phyloP scores from a whole-genome alignment of 129 eudicot genomes.

The Pulicaria dysenterica region DNA sequence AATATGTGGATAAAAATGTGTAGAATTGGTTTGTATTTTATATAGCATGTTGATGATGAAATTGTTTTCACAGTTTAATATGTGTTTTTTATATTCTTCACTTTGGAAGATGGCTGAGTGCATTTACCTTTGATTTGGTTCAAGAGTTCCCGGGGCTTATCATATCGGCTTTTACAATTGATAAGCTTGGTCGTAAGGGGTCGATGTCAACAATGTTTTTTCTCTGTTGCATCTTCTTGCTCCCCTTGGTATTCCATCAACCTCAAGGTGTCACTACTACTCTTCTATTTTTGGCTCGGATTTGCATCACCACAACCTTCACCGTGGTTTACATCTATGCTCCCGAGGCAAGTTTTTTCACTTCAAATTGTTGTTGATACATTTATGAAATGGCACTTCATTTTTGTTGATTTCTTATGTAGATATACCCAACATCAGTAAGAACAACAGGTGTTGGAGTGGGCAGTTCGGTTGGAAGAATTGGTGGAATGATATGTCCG shows the following conservation, averaged over 20 bases:
- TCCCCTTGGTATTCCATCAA: slow-evolving; percentile 59
- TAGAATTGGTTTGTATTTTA: background rate
- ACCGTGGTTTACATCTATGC: slow-evolving; percentile 71
- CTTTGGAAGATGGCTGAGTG: slow-evolving; percentile 36
- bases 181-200: slow-evolving; percentile 65
- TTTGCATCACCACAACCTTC: slow-evolving; percentile 68
- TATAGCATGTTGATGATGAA: slow-evolving; percentile 24
- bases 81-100: slow-evolving; percentile 23
- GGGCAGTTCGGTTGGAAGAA: slow-evolving; percentile 63
- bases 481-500: slow-evolving; percentile 81
- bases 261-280: slow-evolving; percentile 54
- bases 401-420: slow-evolving; percentile 15
- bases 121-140: slow-evolving; percentile 42
- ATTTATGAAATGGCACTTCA: too few relatives aligned
- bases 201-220: slow-evolving; percentile 73
- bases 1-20: background rate
- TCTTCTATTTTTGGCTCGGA: slow-evolving; percentile 69
- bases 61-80: slow-evolving; percentile 11
- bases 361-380: background rate
- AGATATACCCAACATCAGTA: slow-evolving; percentile 60
- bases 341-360: slow-evolving; percentile 53
- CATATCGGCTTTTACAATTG: slow-evolving; percentile 62
- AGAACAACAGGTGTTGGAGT: slow-evolving; percentile 71
- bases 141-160: slow-evolving; percentile 78
- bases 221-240: slow-evolving; percentile 58